Conservation (phyloP, 2,329 filamentous ascomycete species). For the Sporothrix euskadiensis region DNA sequence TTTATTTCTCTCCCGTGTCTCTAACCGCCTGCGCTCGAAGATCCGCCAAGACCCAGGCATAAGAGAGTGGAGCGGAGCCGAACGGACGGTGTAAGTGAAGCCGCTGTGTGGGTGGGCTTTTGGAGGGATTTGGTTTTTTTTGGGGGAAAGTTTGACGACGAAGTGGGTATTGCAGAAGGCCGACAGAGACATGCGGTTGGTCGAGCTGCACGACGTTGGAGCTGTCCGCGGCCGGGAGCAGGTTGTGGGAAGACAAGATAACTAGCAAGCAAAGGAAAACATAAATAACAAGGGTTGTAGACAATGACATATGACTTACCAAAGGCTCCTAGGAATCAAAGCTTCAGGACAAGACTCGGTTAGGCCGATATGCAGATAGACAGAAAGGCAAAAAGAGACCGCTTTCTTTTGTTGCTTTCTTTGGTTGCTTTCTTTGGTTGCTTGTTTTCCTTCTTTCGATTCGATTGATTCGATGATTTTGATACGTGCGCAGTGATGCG, state of each 20-base stretch:
- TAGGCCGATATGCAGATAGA: slow-evolving; percentile 12
- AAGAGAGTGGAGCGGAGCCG: slow-evolving; percentile 18
- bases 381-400: neutral
- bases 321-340: neutral
- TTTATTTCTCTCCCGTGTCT: neutral
- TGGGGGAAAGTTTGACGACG: neutral
- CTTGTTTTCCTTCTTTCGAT: neutral
- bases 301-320: neutral
- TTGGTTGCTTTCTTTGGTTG: neutral
- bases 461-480: neutral
- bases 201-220: slow-evolving; percentile 7
- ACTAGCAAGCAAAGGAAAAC: neutral
- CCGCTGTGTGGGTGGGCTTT: neutral
- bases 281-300: neutral
- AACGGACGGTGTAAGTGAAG: slow-evolving; percentile 11
- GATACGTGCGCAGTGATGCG: slow-evolving; percentile 14
- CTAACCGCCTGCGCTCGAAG: neutral
- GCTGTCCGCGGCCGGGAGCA: neutral
- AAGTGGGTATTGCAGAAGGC: neutral
- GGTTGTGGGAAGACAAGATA: neutral
- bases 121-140: neutral
- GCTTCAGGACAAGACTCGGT: slow-evolving; percentile 1
- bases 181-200: neutral
- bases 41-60: neutral
- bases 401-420: neutral